Base-by-base conservation (phyloP, 2,329 filamentous ascomycete species). In the Epichloe typhina region DNA sequence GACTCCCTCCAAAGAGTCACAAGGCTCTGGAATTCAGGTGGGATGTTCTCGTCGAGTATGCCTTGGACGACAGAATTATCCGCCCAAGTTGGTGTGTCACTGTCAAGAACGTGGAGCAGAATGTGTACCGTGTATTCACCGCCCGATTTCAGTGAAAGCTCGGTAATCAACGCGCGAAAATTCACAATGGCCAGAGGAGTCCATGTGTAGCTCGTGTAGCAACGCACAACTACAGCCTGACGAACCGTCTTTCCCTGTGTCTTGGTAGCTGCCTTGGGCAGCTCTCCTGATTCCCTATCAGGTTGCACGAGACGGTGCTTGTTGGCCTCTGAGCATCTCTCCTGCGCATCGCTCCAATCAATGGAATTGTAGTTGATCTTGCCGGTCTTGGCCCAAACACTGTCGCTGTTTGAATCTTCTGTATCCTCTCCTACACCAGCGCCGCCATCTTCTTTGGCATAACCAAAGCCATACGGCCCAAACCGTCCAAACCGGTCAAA, bases 401-500 rank as follows among this genome's bases (percentile, higher is more conserved):
- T 68, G 33, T 83, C 74, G 49, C 76, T 79, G 71, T 84, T 87
- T 19, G 85, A 76, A 36, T 72, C 71, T 57, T 93, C 86, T 1
- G 81, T 82, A 39, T 88, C 86, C 51, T 86, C 73, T n/a, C 80
- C 80, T 50, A 89, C 80, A 26, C 78, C 80, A 0, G 79, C 67
- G 21, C 89, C 89, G 13, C 89, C 89, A 55, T 80, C 77, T 50
- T 80, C 77, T 53, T 77, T 75, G 58, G 77, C 80, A 66, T 95
- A 95, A n/a, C 89, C 89, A 40, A 89, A 71, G 0, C 89, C 89
- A 61, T 95, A 95, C 0, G 88, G 84, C 0, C 88, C 89, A 38
- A 91, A 79, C 45, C 89, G 79, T 17, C 88, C 86, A 62, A 88
- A 94, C 5, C 89, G 79, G 61, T 95, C 89, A 63, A 94, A 95